A percentile compares a stretch with the other conserved stretches of the same genome.
phyloP scores from a whole-genome alignment of 106 monocot species.

The Xerophyta viscosa region DNA sequence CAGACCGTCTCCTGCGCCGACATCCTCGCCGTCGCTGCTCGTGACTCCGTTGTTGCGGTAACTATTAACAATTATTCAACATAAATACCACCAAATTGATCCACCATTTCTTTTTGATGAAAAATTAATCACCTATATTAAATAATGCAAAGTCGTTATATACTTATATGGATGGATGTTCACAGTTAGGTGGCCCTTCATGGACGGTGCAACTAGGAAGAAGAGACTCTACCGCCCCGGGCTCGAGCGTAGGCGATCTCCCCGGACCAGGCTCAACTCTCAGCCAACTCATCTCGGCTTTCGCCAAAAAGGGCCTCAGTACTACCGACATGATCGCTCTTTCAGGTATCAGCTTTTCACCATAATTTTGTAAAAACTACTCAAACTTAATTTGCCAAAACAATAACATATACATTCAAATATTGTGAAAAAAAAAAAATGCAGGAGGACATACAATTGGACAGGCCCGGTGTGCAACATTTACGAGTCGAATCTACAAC shows the following conservation, averaged over 20 bases:
- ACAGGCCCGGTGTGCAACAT: constrained; percentile 25
- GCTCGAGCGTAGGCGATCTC: constrained; percentile 44
- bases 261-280: constrained; percentile 35
- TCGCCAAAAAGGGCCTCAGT: constrained; percentile 39
- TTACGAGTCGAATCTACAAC: constrained; percentile 32
- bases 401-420: too few species aligned
- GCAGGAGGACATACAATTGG: constrained; percentile 46
- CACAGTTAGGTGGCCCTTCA: constrained; percentile 61
- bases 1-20: constrained; percentile 48
- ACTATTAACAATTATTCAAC: neutral
- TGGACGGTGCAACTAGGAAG: constrained; percentile 68
- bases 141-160: too few species aligned
- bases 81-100: neutral
- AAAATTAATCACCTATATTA: too few species aligned
- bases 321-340: constrained; percentile 47
- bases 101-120: neutral
- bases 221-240: constrained; percentile 64
- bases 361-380: too few species aligned
- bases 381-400: too few species aligned
- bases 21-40: constrained; percentile 49
- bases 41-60: constrained; percentile 53
- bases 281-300: constrained; percentile 29
- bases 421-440: too few species aligned
- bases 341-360: too few species aligned
- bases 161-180: neutral